Evolutionary conservation across 163 green algal species (phyloP).

Genomic region (Volvox carteri): DNA sequence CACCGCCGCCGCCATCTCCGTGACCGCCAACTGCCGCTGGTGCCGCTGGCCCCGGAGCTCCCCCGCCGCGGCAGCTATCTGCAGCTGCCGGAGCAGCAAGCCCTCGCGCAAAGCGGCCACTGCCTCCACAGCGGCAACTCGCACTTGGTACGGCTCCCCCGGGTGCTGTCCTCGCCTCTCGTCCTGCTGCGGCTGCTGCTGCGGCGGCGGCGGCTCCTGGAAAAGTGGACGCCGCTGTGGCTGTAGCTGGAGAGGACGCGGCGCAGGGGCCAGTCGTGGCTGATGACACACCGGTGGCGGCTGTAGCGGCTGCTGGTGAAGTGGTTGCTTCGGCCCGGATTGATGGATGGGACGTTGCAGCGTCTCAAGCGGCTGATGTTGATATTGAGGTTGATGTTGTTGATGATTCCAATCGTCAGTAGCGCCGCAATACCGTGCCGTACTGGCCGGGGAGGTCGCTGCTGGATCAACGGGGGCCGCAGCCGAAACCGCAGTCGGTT

Average conservation of each 20-base stretch:
- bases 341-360: background rate
- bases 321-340: background rate
- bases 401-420: no score
- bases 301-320: background rate
- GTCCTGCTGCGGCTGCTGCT: background rate
- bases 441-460: no score
- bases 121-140: background rate
- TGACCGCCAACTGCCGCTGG: conserved; percentile 10
- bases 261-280: background rate
- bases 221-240: background rate
- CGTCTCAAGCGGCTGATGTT: background rate
- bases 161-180: background rate
- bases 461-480: background rate
- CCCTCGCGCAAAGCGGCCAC: background rate
- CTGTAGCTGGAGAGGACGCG: background rate
- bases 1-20: background rate
- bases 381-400: background rate
- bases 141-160: background rate
- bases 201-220: background rate
- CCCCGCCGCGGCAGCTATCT: background rate
- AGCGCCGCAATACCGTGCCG: no score
- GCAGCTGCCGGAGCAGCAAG: background rate
- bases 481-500: background rate
- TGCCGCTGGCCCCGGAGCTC: background rate
- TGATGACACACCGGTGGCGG: background rate